Conservation (phyloP, 2,329 filamentous ascomycete species). For the Aspergillus pseudonomiae region DNA sequence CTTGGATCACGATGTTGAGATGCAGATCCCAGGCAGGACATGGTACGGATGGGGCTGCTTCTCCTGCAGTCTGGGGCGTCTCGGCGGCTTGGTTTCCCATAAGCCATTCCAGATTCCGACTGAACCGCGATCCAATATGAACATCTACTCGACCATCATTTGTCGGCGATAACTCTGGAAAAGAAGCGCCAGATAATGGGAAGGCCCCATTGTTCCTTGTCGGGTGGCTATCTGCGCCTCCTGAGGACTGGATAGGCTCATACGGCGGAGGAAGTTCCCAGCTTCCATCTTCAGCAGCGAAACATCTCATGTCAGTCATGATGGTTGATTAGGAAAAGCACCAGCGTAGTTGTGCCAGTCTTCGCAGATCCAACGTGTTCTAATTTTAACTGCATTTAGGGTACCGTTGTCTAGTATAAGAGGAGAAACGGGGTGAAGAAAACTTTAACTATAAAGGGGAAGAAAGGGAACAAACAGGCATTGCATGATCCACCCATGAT, state of each 20-base stretch:
- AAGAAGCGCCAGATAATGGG: not conserved
- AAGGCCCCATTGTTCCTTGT: not conserved
- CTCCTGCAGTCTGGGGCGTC: not conserved
- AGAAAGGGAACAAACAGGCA: not conserved
- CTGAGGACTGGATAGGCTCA: not conserved
- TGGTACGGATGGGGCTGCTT: not conserved
- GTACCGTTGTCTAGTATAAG: not conserved
- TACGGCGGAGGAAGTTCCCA: not conserved
- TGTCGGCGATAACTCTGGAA: not conserved
- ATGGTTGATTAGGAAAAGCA: not conserved
- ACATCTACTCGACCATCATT: not conserved
- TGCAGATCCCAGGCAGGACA: not conserved
- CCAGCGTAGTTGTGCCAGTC: not conserved
- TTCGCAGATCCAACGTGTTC: not conserved
- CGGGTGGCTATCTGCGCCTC: not conserved
- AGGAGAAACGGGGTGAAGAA: not conserved
- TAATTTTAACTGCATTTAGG: not conserved
- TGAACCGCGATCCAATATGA: not conserved
- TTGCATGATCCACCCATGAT: not conserved
- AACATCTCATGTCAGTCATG: not conserved
- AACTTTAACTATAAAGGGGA: not conserved
- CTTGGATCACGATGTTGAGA: constrained; percentile 58
- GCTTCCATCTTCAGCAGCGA: not conserved
- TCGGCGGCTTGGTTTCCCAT: not conserved
- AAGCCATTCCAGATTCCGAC: not conserved